Evolutionary conservation across 1,284 basidiomycete species (phyloP), one percentile per base, ranked within the genome.

Genomic region (Cutaneotrichosporon mucoides): DNA sequence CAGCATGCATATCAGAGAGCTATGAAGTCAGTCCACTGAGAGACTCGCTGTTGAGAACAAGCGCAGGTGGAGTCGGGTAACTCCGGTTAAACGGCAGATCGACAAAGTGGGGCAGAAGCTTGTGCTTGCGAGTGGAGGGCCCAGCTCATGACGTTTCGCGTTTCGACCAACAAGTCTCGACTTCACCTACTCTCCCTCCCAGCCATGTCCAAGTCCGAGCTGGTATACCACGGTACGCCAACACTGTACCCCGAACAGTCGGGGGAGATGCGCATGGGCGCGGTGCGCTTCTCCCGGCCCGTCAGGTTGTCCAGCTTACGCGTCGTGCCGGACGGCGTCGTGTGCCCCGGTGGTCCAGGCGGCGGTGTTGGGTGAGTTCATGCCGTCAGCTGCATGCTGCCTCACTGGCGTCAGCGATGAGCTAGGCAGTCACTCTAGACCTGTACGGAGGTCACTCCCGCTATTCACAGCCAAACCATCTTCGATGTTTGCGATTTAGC

Each of bases 161-260:
- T 48, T 48, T 48, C 46, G 34, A 48, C 34, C 46, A n/a, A 5
- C 12, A 12, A 48, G 13, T 34, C 46, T 34, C 33, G 15, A 13
- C 43, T 44, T 15, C 5, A 12, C 38, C 12, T 40, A 40, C 24
- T 24, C 24, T 24, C 24, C 12, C 38, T 40, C 38, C 38, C 38
- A 40, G 8, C 38, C 43, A 44, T 44, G 5, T 4, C 15, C 43
- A 44, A 44, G 41, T 11, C 12, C 36, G 36, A 44, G 10, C 57
- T 62, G 12, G 57, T 62, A 12, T 58, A 62, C 37, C 57, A 59
- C 56, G 61, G 61, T 36, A 56, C 61, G n/a, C 61, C 54, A 35
- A 36, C 38, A 12, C 44, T 56, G 12, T 56, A 59, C 43, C 53
- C 57, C 37, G 57, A 56, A 10, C 7, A 33, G 4, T 55, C 24